Evolutionary conservation across 2,329 filamentous ascomycete species (phyloP), one percentile per base, ranked within the genome.

Genomic region (Neoascochyta sp.): DNA sequence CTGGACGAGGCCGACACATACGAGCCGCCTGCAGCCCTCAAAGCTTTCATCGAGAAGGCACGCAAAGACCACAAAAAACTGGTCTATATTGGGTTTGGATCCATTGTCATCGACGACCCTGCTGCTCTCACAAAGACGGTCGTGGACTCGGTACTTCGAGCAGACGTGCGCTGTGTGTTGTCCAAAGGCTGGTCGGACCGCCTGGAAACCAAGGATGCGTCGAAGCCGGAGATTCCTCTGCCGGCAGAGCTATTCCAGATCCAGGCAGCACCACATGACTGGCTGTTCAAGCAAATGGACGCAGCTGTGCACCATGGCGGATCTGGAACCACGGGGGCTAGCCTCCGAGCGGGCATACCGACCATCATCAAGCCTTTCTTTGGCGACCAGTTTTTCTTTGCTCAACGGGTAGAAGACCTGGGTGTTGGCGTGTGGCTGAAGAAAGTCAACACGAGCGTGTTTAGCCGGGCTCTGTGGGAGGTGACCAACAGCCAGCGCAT

Each of bases 101-200:
- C 88, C 4, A 95, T 98, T 45, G 87, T 95, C 12, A 89, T 98
- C 16, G 81, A 84, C 2, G 87, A 98, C 54, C 87, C 90, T 3
- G 80, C 78, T 34, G 86, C 86, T 44, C 77, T 98, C 67, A 96
- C 89, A 5, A 80, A 84, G 49, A 89, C 90, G n/a, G 86, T 98
- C 5, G 82, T 96, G 21, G 86, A 95, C 39, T 89, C 88, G 0
- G 89, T 98, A 1, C 65, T 81, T 27, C 93, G 89, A 60, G 87
- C 92, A 2, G 92, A 94, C 50, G 88, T 98, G 4, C 81, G 90
- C 39, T 96, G 92, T 60, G 88, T 98, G 39, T 69, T 98, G 7
- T 94, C 87, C 24, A 96, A 96, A 62, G 92, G 92, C 16, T 98
- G 92, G 92, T 95, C 88, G 2, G 90, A 96, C 58, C 81, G 90